Conservation (phyloP, 1,284 basidiomycete genomes). For the Xerocomus amazonicus region DNA sequence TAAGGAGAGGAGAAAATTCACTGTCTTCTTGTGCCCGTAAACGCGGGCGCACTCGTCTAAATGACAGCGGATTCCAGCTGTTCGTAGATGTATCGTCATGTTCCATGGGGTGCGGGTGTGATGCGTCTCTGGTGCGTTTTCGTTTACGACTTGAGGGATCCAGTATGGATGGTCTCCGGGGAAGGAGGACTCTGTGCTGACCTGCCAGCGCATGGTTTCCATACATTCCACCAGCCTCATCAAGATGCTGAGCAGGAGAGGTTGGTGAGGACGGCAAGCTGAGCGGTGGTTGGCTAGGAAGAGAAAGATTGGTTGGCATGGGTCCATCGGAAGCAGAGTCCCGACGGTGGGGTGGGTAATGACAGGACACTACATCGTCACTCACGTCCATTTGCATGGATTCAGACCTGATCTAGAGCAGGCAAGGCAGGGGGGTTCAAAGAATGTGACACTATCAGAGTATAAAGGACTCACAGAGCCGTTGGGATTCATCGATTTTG, state of each 20-base stretch:
- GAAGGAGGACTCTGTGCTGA: background rate
- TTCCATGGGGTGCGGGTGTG: background rate
- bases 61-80: too few relatives aligned
- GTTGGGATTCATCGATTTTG: constrained; percentile 15
- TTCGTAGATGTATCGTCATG: too few relatives aligned
- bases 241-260: background rate
- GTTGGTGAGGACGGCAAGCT: background rate
- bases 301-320: background rate
- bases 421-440: background rate
- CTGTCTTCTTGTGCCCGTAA: constrained; percentile 3
- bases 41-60: constrained; percentile 11
- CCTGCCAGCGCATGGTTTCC: background rate
- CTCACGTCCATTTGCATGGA: constrained; percentile 12
- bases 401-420: constrained; percentile 11
- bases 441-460: background rate
- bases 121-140: constrained; percentile 4
- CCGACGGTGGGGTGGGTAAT: background rate
- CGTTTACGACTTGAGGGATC: constrained; percentile 19
- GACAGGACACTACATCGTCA: background rate
- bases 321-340: constrained; percentile 3
- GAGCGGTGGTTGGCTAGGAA: background rate
- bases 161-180: background rate
- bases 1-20: constrained; percentile 24
- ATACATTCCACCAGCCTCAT: background rate
- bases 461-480: constrained; percentile 15